Conservation (phyloP, 2,329 filamentous ascomycete genomes). For the Fusarium citri region DNA sequence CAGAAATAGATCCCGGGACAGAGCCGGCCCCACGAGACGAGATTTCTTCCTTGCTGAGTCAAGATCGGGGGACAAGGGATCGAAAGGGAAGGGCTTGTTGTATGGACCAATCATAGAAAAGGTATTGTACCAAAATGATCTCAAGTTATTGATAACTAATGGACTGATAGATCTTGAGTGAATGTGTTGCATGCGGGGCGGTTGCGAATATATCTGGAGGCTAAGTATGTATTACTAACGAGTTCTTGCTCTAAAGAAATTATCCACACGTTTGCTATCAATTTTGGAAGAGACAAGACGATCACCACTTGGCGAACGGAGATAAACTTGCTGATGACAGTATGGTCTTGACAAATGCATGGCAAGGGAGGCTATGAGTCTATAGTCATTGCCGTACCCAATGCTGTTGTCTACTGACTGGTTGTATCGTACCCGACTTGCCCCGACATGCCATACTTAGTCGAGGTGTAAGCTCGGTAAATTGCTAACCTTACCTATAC, state of each 20-base stretch:
- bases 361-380: neutral
- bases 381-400: neutral
- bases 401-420: neutral
- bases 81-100: constrained; percentile 7
- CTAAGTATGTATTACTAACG: constrained; percentile 33
- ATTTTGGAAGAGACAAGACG: constrained; percentile 14
- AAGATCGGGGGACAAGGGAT: constrained; percentile 41
- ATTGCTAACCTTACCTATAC: neutral
- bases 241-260: constrained; percentile 19
- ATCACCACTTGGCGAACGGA: constrained; percentile 33
- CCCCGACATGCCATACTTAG: neutral
- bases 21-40: constrained; percentile 18
- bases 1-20: constrained; percentile 27
- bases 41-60: constrained; percentile 26
- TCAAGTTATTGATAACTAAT: constrained; percentile 27
- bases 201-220: neutral
- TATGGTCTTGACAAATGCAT: constrained; percentile 15
- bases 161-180: constrained; percentile 22
- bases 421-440: neutral
- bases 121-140: constrained; percentile 33
- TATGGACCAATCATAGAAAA: constrained; percentile 38
- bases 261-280: constrained; percentile 22
- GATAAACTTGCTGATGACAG: constrained; percentile 40
- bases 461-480: neutral
- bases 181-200: constrained; percentile 20